phyloP scores from a whole-genome alignment of 352 stramenopile genomes.

The Globisporangium cederbergense region DNA sequence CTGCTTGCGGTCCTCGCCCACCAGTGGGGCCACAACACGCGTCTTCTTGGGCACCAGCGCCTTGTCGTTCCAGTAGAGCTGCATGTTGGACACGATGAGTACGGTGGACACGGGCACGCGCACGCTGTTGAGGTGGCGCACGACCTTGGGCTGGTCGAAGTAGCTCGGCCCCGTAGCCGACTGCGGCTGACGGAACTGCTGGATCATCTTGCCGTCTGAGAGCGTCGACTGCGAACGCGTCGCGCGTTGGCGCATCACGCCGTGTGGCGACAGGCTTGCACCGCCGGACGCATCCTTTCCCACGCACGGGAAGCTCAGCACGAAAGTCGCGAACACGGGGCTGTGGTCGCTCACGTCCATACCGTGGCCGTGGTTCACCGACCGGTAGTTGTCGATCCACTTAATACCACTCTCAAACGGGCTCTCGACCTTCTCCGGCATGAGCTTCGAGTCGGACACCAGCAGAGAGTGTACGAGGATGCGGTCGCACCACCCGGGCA shows the following conservation, averaged over 20 bases:
- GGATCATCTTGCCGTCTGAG: conserved; percentile 20
- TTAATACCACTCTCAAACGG: conserved; percentile 30
- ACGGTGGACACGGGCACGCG: conserved; percentile 58
- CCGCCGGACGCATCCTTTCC: conserved; percentile 20
- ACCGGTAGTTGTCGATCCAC: conserved; percentile 79
- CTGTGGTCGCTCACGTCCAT: conserved; percentile 86
- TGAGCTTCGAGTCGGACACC: conserved; percentile 73
- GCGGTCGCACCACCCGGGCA: conserved; percentile 84
- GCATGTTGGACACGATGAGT: conserved; percentile 73
- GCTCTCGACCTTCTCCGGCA: conserved; percentile 73
- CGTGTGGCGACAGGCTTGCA: neutral
- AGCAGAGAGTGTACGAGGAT: conserved; percentile 83
- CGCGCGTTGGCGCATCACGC: conserved; percentile 23
- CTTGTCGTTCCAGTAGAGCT: conserved; percentile 66
- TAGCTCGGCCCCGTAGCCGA: conserved; percentile 49
- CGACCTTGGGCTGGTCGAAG: conserved; percentile 73
- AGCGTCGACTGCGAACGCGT: conserved; percentile 50
- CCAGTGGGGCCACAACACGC: conserved; percentile 64
- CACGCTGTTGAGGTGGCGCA: conserved; percentile 55
- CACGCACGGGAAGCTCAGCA: conserved; percentile 63
- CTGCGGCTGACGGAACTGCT: conserved; percentile 23
- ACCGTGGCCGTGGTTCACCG: conserved; percentile 73
- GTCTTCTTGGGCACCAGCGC: conserved; percentile 78
- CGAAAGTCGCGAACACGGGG: conserved; percentile 72
- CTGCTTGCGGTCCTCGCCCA: conserved; percentile 77